Evolutionary conservation across 2,329 filamentous ascomycete genomes (phyloP).

Genomic region (Colletotrichum scovillei): DNA sequence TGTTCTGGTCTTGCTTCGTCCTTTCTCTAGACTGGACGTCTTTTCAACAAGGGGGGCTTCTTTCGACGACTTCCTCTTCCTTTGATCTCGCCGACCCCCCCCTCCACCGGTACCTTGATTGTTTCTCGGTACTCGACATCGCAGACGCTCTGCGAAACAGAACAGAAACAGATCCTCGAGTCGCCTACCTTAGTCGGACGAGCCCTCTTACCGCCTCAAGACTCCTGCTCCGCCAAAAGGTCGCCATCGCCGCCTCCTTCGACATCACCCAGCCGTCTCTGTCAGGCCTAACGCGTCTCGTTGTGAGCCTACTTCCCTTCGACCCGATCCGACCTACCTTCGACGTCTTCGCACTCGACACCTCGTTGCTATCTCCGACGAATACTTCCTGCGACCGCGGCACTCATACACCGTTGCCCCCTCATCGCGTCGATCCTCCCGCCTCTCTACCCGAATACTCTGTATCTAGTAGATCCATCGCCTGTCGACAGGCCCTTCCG

Average conservation of each 20-base stretch:
- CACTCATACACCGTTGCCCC: constrained; percentile 12
- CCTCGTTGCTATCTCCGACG: constrained; percentile 3
- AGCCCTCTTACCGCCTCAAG: constrained; percentile 6
- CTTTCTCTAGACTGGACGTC: constrained; percentile 7
- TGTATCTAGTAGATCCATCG: constrained; percentile 8
- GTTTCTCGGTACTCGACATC: not conserved
- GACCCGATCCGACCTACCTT: not conserved
- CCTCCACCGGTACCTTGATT: not conserved
- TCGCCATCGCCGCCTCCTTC: constrained; percentile 22
- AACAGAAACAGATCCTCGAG: constrained; percentile 27
- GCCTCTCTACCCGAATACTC: not conserved
- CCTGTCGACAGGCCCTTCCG: constrained; percentile 12
- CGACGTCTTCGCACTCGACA: constrained; percentile 1
- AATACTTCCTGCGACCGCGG: not conserved
- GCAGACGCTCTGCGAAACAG: constrained; percentile 28
- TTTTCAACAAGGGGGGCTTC: constrained; percentile 8
- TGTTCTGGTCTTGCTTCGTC: constrained; percentile 17
- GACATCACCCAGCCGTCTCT: not conserved
- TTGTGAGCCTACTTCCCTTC: not conserved
- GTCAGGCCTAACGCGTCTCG: constrained; percentile 11
- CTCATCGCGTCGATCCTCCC: constrained; percentile 9
- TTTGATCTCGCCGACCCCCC: not conserved
- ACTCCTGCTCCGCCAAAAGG: not conserved
- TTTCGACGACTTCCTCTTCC: constrained; percentile 1
- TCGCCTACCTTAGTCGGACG: constrained; percentile 1